Evolutionary conservation across 345 rosid species (phyloP), one percentile per base, ranked within the genome.

Genomic region (Eucalyptus regnans): DNA sequence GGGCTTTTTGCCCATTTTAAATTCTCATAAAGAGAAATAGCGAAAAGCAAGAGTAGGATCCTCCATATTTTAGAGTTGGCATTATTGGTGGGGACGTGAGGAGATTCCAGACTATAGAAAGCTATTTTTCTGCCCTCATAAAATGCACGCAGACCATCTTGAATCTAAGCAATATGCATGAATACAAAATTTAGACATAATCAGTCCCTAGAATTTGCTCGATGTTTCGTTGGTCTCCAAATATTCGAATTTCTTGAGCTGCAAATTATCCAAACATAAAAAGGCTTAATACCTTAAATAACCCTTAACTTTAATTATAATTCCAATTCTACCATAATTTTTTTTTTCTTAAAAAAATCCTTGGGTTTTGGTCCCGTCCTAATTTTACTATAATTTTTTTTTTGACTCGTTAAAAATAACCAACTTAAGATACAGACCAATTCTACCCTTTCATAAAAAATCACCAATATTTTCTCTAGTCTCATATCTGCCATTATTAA

Each of bases 391-490:
- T 23, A 56, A 22, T 4, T 4, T 23, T 22, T 22, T 50, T 54
- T 56, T 56, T 1, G 12, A 23, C 62, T 23, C 3, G 0, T 56
- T 9, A 9, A 22, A 56, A 56, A 56, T 56, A 0, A 56, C 13
- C 6, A 23, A 56, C 62, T 56, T 9, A 22, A 56, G 13, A 23
- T 56, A 56, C 29, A 56, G 0, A 9, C 27, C 62, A 56, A 56
- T 22, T 56, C 12, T 56, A 4, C 29, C 12, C 29, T 56, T 9
- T 56, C 0, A 8, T 20, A 9, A 8, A 51, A 56, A 23, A 56
- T 22, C 29, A 56, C 62, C 5, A 56, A 5, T 56, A 2, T 56
- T 9, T 56, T 22, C 3, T 56, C 2, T 6, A 56, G 29, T 56
- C 62, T 56, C 7, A 0, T 23, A 56, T 56, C 0, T 56, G 3